Percentiles rank a stretch among this genome's conserved stretches.
These are phyloP conservation scores for Pilatotrama ljubarskyi DNA, from an alignment of 768 basidiomycete species.

Conservation along the genomic window DNA sequence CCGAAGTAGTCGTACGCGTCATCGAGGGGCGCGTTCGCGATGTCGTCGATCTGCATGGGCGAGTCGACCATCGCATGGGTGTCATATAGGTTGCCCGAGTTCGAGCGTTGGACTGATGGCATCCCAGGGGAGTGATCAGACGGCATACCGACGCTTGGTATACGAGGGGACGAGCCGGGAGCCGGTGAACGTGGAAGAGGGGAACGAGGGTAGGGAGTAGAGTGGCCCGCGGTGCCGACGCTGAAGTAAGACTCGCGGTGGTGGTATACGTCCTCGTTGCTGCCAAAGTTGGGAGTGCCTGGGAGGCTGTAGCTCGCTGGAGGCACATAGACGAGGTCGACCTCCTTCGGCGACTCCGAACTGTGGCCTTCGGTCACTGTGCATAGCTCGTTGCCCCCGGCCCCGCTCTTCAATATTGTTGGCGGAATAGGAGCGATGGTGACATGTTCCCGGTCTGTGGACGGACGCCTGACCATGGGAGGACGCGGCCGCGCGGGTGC, in stretches of 20 bases:
- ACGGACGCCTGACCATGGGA: slow-evolving; percentile 32
- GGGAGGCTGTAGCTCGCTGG: slow-evolving; percentile 31
- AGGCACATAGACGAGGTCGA: slow-evolving; percentile 75
- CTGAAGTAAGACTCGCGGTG: slow-evolving; percentile 40
- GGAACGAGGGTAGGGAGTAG: slow-evolving; percentile 18
- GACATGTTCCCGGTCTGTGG: slow-evolving; percentile 51
- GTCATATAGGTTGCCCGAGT: slow-evolving; percentile 27
- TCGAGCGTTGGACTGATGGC: slow-evolving; percentile 10
- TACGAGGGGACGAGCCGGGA: slow-evolving; percentile 22
- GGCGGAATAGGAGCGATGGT: slow-evolving; percentile 76
- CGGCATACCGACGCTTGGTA: slow-evolving; percentile 23
- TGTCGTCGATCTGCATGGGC: slow-evolving; percentile 28
- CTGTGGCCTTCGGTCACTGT: slow-evolving; percentile 31
- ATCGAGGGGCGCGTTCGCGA: slow-evolving; percentile 39
- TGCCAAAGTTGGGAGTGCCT: slow-evolving; percentile 23
- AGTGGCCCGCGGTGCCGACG: slow-evolving; percentile 26
- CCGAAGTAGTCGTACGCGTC: slow-evolving; percentile 61
- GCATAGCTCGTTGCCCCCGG: slow-evolving; percentile 42
- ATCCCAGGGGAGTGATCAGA: slow-evolving; percentile 5
- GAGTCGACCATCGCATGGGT: slow-evolving; percentile 17
- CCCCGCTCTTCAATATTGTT: slow-evolving; percentile 83
- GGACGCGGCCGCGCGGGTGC: slow-evolving; percentile 27
- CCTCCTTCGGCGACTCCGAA: slow-evolving; percentile 32
- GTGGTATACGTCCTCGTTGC: slow-evolving; percentile 36
- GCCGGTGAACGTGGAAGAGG: slow-evolving; percentile 11